These are phyloP conservation scores for Domatiomyces catenatus DNA, from an alignment of 2,329 filamentous ascomycete genomes.

Conservation along the genomic window DNA sequence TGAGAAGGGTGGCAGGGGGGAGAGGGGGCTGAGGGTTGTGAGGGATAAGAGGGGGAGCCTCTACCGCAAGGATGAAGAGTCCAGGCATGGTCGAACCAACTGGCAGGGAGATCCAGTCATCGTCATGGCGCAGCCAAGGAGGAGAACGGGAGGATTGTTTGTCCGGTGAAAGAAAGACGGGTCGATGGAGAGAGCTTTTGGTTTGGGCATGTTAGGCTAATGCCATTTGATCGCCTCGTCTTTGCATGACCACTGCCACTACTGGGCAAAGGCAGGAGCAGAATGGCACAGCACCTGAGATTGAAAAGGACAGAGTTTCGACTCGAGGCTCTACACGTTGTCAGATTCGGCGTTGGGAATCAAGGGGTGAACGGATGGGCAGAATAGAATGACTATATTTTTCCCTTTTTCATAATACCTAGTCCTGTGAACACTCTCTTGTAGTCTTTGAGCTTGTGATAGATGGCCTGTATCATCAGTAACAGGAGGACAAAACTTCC, in stretches of 20 bases:
- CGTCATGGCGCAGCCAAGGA: constrained; percentile 10
- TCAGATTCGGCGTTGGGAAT: too few relatives aligned
- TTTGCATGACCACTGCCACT: not conserved
- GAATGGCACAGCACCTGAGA: too few relatives aligned
- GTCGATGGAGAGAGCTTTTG: not conserved
- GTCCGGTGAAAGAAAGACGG: not conserved
- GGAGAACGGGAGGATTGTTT: not conserved
- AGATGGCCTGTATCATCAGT: not conserved
- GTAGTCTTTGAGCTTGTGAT: not conserved
- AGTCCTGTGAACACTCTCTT: not conserved
- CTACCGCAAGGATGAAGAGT: constrained; percentile 9
- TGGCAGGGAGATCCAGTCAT: constrained; percentile 10
- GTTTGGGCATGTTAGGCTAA: not conserved
- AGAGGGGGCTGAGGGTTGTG: not conserved
- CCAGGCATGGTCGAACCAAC: constrained; percentile 5
- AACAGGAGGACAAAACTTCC: not conserved
- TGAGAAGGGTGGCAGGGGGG: constrained; percentile 1
- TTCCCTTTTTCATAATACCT: not conserved
- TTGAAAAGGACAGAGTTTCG: too few relatives aligned
- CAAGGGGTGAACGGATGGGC: too few relatives aligned
- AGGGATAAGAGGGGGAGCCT: constrained; percentile 8
- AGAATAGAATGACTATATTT: not conserved
- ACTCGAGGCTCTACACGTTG: too few relatives aligned
- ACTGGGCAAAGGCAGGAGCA: too few relatives aligned
- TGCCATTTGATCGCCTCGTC: not conserved